These are phyloP conservation scores for Echites panduratus DNA, from an alignment of 257 asterid species.

Conservation along the genomic window DNA sequence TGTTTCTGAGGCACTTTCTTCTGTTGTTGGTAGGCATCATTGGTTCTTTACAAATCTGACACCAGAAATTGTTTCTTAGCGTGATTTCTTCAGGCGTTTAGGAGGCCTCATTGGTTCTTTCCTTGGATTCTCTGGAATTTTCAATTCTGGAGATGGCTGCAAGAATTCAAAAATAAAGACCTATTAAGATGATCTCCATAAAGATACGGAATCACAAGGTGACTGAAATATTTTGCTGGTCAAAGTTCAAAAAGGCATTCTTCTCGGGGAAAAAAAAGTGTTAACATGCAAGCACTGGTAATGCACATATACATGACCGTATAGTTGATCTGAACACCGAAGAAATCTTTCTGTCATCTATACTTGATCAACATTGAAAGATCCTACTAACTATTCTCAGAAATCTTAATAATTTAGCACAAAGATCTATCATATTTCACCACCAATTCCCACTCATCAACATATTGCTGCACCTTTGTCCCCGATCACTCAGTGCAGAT, in stretches of 20 bases:
- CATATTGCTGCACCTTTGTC: not conserved
- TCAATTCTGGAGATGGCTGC: slow-evolving; percentile 57
- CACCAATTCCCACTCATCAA: not conserved
- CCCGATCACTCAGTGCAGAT: not conserved
- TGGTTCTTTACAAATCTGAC: not conserved
- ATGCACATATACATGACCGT: not conserved
- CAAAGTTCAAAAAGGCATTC: not conserved
- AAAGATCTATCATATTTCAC: not conserved
- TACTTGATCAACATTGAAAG: not conserved
- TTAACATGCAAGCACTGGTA: not conserved
- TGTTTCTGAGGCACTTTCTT: too few relatives aligned
- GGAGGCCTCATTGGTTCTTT: slow-evolving; percentile 56
- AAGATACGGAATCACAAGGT: not conserved
- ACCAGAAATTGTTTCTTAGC: slow-evolving; percentile 16
- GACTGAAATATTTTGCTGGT: not conserved
- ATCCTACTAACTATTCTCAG: not conserved
- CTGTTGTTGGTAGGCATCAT: too few relatives aligned
- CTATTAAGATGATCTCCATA: not conserved
- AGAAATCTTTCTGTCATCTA: not conserved
- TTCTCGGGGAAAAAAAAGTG: not conserved
- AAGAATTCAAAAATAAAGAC: slow-evolving; percentile 10
- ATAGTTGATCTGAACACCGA: not conserved
- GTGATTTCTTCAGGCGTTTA: slow-evolving; percentile 54
- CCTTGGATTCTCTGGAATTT: slow-evolving; percentile 42
- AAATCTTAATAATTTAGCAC: not conserved